Percentiles rank a stretch among this genome's conserved stretches.
Evolutionary conservation across 306 rosid species (phyloP).

Genomic region (Fragaria vesca): DNA sequence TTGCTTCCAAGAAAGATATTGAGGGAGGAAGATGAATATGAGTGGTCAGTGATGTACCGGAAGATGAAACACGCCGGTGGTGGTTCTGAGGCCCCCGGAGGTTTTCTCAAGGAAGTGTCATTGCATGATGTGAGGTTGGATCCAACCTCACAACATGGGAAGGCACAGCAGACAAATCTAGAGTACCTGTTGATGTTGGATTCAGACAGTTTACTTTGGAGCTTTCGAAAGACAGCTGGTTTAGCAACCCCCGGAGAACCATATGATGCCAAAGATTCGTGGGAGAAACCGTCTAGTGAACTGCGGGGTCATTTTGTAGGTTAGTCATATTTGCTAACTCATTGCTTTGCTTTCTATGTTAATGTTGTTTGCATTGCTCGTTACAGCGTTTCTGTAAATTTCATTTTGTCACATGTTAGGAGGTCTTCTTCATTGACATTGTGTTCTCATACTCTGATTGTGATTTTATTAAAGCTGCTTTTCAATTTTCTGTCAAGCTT

Average conservation of each 20-base stretch:
- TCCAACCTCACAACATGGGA: conserved; percentile 44
- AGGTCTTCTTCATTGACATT: neutral
- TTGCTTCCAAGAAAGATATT: conserved; percentile 61
- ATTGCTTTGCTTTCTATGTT: neutral
- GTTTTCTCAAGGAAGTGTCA: conserved; percentile 64
- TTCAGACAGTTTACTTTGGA: conserved; percentile 73
- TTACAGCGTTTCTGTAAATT: neutral
- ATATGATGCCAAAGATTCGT: conserved; percentile 42
- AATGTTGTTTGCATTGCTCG: neutral
- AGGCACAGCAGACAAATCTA: conserved; percentile 71
- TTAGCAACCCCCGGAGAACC: conserved; percentile 64
- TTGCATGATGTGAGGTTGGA: conserved; percentile 64
- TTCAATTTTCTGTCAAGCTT: neutral
- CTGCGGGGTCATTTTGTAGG: conserved; percentile 97
- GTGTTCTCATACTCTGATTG: neutral
- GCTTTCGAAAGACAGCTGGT: conserved; percentile 76
- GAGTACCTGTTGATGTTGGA: conserved; percentile 76
- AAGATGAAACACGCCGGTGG: conserved; percentile 47
- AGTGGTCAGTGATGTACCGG: conserved; percentile 63
- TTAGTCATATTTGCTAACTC: conserved; percentile 17
- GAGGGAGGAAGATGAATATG: conserved; percentile 42
- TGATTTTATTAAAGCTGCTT: neutral
- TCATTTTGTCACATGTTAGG: neutral
- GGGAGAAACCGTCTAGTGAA: conserved; percentile 56
- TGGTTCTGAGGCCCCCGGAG: conserved; percentile 31